Evolutionary conservation across 164 flowering plant genomes (phyloP).

Genomic region (Nymphaea colorata): DNA sequence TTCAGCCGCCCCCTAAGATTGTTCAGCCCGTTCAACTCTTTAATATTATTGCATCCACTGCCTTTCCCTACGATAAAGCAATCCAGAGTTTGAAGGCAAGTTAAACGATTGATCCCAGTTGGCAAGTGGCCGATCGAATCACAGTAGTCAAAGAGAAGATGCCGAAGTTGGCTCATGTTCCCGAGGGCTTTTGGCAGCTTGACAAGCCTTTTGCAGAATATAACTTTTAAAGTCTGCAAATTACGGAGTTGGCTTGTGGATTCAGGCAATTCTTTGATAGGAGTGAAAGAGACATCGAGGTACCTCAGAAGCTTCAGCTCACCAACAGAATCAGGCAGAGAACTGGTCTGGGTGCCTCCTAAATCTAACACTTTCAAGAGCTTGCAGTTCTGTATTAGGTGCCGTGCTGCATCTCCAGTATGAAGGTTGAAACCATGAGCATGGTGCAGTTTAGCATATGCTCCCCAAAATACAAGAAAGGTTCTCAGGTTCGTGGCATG

Average conservation of each 20-base stretch:
- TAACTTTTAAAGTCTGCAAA: not conserved
- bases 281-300: slow-evolving; percentile 17
- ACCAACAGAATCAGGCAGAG: slow-evolving; percentile 6
- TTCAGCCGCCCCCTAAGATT: slow-evolving; percentile 8
- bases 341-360: not conserved
- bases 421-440: no score
- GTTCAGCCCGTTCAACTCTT: slow-evolving; percentile 9
- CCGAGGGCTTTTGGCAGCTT: not conserved
- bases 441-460: not conserved
- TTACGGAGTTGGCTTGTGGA: slow-evolving; percentile 1
- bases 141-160: not conserved
- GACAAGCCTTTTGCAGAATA: not conserved
- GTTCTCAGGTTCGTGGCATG: slow-evolving; percentile 1
- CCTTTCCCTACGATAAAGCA: slow-evolving; percentile 4
- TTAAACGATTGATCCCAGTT: slow-evolving; percentile 8
- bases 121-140: slow-evolving; percentile 4
- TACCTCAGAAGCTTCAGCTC: slow-evolving; percentile 17
- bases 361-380: slow-evolving; percentile 5
- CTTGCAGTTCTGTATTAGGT: not conserved
- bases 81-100: slow-evolving; percentile 10
- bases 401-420: not conserved
- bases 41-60: slow-evolving; percentile 6
- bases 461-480: not conserved
- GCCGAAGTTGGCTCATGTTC: not conserved
- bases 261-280: slow-evolving; percentile 10